Conservation (phyloP, 1,284 basidiomycete species). For the Ceratobasidium sp. region DNA sequence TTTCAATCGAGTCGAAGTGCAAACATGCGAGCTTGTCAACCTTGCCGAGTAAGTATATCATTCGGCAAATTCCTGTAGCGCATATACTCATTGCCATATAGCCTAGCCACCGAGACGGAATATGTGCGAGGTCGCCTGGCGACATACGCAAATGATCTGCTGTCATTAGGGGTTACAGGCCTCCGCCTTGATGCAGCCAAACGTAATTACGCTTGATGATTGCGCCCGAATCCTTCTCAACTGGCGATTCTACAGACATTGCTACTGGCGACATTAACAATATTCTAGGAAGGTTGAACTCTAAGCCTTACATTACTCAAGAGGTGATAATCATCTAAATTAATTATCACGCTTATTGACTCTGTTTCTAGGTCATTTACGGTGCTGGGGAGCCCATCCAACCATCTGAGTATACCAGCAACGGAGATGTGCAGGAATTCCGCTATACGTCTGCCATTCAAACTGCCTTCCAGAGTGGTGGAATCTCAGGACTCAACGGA, state of each 20-base stretch:
- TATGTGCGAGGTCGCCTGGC: slow-evolving; percentile 64
- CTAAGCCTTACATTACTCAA: slow-evolving; percentile 39
- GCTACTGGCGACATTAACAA: slow-evolving; percentile 39
- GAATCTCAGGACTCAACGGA: slow-evolving; percentile 57
- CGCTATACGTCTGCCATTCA: slow-evolving; percentile 63
- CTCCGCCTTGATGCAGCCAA: slow-evolving; percentile 72
- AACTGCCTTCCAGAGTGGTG: slow-evolving; percentile 60
- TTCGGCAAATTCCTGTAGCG: neutral
- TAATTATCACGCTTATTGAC: slow-evolving; percentile 6
- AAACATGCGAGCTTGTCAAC: slow-evolving; percentile 57
- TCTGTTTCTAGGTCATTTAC: slow-evolving; percentile 38
- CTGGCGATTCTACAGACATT: slow-evolving; percentile 38
- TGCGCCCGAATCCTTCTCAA: neutral
- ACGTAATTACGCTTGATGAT: slow-evolving; percentile 53
- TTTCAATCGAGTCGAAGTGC: slow-evolving; percentile 64
- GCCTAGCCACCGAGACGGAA: slow-evolving; percentile 63
- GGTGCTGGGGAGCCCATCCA: slow-evolving; percentile 39
- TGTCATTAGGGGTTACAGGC: slow-evolving; percentile 69
- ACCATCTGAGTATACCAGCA: slow-evolving; percentile 40
- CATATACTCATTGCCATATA: slow-evolving; percentile 29
- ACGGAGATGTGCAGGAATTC: slow-evolving; percentile 52
- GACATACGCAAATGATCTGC: slow-evolving; percentile 64
- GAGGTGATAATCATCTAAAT: slow-evolving; percentile 28
- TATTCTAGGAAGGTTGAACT: slow-evolving; percentile 40
- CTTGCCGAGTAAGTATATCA: slow-evolving; percentile 41